Evolutionary conservation across 164 flowering plant genomes (phyloP).

Genomic region (Santalum album): DNA sequence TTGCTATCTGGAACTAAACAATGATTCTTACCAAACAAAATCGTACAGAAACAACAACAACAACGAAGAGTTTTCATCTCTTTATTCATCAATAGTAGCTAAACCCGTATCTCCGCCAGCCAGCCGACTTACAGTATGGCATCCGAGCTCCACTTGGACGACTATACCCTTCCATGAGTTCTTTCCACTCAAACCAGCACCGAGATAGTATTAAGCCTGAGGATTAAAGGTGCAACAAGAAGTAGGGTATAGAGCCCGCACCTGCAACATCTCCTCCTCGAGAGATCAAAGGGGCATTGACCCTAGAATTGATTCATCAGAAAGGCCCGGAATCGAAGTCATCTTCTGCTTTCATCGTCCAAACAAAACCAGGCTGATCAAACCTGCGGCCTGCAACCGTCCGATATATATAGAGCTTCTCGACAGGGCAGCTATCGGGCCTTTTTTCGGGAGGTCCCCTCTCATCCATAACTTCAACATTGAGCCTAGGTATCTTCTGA

Average conservation of each 20-base stretch:
- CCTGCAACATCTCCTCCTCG: constrained; percentile 21
- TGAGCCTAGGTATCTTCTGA: constrained; percentile 62
- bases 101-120: constrained; percentile 18
- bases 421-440: constrained; percentile 46
- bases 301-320: constrained; percentile 7
- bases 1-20: constrained; percentile 3
- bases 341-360: constrained; percentile 44
- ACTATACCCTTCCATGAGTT: not conserved
- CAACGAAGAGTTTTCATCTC: constrained; percentile 11
- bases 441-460: constrained; percentile 40
- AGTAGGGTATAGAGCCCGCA: constrained; percentile 20
- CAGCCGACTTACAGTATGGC: constrained; percentile 15
- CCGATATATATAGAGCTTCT: constrained; percentile 63
- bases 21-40: constrained; percentile 9
- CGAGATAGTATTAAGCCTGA: constrained; percentile 16
- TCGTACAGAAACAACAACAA: not conserved
- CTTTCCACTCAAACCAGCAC: constrained; percentile 6
- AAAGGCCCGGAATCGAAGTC: constrained; percentile 12
- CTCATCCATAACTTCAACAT: constrained; percentile 79
- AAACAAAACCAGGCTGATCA: constrained; percentile 62
- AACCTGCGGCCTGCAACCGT: constrained; percentile 65
- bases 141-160: constrained; percentile 12
- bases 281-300: not conserved
- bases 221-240: constrained; percentile 9
- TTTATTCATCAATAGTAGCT: constrained; percentile 14